Conservation (phyloP, 306 rosid species). For the Vigna angularis region DNA sequence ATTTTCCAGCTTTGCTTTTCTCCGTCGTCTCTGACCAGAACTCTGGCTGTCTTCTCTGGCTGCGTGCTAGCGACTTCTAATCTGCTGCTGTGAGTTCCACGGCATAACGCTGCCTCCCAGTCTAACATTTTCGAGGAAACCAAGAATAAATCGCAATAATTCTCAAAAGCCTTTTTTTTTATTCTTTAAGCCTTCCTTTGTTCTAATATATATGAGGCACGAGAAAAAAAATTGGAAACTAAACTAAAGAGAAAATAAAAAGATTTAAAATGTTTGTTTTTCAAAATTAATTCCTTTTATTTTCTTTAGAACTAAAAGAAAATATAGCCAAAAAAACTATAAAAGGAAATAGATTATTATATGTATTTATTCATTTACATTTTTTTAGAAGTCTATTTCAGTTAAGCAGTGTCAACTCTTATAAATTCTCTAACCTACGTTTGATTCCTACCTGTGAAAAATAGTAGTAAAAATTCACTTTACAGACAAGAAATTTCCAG, state of each 20-base stretch:
- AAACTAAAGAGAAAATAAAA: background rate
- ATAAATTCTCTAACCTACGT: too few relatives aligned
- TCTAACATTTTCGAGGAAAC: background rate
- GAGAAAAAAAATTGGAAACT: background rate
- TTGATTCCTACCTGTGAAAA: too few relatives aligned
- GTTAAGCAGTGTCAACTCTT: too few relatives aligned
- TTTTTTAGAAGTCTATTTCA: background rate
- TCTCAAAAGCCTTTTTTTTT: background rate
- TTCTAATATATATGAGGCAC: background rate
- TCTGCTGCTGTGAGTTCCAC: conserved; percentile 21
- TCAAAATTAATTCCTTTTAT: background rate
- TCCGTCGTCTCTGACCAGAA: conserved; percentile 31
- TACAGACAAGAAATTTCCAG: too few relatives aligned
- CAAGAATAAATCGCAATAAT: background rate
- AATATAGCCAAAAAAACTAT: background rate
- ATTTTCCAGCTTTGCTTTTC: background rate
- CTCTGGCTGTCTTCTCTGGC: conserved; percentile 44
- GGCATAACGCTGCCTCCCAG: background rate
- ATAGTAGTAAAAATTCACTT: too few relatives aligned
- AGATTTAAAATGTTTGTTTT: background rate
- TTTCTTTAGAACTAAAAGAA: background rate
- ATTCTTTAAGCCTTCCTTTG: background rate
- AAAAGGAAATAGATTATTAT: too few relatives aligned
- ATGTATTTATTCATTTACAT: background rate
- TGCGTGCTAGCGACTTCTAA: conserved; percentile 16